Evolutionary conservation across 306 rosid species (phyloP).

Genomic region (Acacia acuminata): DNA sequence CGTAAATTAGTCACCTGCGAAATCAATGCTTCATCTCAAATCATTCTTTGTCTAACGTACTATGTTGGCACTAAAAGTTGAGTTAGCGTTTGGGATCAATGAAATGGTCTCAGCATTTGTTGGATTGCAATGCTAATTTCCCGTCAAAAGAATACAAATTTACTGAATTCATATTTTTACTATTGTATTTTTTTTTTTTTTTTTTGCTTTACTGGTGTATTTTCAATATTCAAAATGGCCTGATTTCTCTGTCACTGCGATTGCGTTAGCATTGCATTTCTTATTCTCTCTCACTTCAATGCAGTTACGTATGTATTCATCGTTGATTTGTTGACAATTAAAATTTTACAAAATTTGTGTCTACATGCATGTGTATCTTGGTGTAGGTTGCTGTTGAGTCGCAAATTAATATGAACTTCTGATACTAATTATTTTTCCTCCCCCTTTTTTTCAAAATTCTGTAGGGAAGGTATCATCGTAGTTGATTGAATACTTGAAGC

Average conservation of each 20-base stretch:
- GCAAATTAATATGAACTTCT: not conserved
- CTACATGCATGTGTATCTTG: not conserved
- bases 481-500: slow-evolving; percentile 26
- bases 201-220: too few species aligned
- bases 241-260: not conserved
- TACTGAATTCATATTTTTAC: too few species aligned
- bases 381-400: not conserved
- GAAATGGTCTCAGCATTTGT: too few species aligned
- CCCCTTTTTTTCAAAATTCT: not conserved
- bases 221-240: not conserved
- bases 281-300: not conserved
- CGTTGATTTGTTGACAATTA: not conserved
- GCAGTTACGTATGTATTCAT: not conserved
- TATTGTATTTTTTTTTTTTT: too few species aligned
- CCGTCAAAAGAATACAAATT: too few species aligned
- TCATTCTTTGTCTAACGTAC: too few species aligned
- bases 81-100: too few species aligned
- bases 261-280: slow-evolving; percentile 9
- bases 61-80: too few species aligned
- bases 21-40: too few species aligned
- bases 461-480: slow-evolving; percentile 24
- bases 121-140: too few species aligned
- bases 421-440: slow-evolving; percentile 21
- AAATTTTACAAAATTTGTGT: not conserved
- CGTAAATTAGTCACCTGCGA: too few species aligned